Base-by-base conservation (phyloP, 75 land plant genomes). In the Chamaecyparis obtusa region DNA sequence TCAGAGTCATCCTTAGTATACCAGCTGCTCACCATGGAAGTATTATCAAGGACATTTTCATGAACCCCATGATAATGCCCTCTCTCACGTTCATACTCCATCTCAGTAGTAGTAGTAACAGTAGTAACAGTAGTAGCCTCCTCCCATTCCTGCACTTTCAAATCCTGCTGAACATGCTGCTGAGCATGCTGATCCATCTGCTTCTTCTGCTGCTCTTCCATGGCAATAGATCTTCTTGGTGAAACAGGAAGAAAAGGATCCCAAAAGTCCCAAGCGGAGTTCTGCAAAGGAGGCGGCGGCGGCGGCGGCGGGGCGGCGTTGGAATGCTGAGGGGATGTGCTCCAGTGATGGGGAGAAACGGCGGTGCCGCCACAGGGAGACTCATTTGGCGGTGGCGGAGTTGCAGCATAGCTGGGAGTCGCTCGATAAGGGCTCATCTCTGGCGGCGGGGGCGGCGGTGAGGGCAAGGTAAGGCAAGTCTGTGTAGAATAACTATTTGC, bases 221-320 rank as follows among this genome's bases (percentile, higher is more conserved):
- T 32, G 5, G 33, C n/a, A 14, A 10, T 14, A n/a, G 69, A 27
- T 13, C 36, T 1, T 36, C 36, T 85, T 10, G 95, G 85, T 0
- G 93, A 51, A 6, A 92, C 55, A 1, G 93, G 89, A 48, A 75
- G 89, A 60, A 95, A 95, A 5, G 94, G 96, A 88, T 96, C 93
- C 92, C 96, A 94, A 83, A 95, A 93, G 27, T 94, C 97, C 97
- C 97, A 95, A 14, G 84, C 87, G 0, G 94, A 91, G 1, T 90
- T 30, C 17, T 92, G 74, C 37, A 91, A 85, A 7, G 95, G 91
- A n/a, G 90, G 93, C 11, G 95, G 92, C 2, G 94, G 93, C 8
- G 93, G 96, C 9, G 91, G 90, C 9, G 88, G 78, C 80, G 88
- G 27, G 2, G 86, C 83, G 19, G 89, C n/a, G 41, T 15, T 49